Conservation (phyloP, 108 stramenopile genomes). For the Nitzschia sp. region DNA sequence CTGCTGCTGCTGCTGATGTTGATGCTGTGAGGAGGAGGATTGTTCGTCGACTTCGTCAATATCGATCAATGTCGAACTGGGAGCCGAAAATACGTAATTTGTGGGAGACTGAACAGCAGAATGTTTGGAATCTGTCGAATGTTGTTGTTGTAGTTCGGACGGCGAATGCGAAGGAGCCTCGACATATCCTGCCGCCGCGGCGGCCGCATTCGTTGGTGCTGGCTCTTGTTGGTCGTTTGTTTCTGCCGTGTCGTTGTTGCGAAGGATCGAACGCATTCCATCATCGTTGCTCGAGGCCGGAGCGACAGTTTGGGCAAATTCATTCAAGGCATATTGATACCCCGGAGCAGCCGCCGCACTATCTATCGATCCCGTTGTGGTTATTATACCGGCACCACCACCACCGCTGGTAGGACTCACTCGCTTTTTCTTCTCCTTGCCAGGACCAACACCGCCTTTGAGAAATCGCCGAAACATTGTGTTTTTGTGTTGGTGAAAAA, state of each 20-base stretch:
- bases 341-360: constrained; percentile 3
- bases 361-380: neutral
- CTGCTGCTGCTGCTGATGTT: too few relatives aligned
- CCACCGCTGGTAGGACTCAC: neutral
- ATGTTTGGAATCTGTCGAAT: neutral
- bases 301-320: constrained; percentile 53
- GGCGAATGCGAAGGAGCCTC: neutral
- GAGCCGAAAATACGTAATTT: neutral
- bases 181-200: neutral
- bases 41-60: constrained; percentile 3
- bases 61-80: neutral
- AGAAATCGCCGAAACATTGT: constrained; percentile 7
- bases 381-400: neutral
- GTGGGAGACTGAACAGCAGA: neutral
- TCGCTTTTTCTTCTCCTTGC: constrained; percentile 23
- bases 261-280: neutral
- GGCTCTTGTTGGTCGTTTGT: neutral
- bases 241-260: neutral
- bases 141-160: neutral
- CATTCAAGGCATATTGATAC: constrained; percentile 59
- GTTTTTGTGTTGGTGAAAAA: too few relatives aligned
- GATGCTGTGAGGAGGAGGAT: neutral
- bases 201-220: neutral
- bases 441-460: neutral
- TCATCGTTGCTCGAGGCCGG: constrained; percentile 27